These are phyloP conservation scores for Thermoascus crustaceus DNA, from an alignment of 2,329 filamentous ascomycete species.

Conservation along the genomic window DNA sequence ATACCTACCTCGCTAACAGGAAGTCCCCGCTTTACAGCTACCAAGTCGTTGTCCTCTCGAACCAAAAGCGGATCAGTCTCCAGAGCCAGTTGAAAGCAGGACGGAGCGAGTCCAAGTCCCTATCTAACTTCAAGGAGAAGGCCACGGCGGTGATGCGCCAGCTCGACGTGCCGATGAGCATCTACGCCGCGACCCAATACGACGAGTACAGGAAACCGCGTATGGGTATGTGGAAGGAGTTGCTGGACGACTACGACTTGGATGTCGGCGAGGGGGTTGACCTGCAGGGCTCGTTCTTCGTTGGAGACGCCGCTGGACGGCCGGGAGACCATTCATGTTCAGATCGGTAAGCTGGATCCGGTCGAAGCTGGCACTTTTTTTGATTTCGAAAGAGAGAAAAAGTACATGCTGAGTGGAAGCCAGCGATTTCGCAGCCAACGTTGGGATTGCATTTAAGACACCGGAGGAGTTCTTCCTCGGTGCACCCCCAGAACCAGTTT, in stretches of 20 bases:
- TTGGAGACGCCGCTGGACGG: slow-evolving; percentile 70
- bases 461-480: slow-evolving; percentile 87
- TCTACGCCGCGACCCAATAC: slow-evolving; percentile 80
- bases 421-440: slow-evolving; percentile 77
- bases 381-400: not conserved
- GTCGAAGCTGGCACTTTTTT: no score
- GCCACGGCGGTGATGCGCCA: slow-evolving; percentile 59
- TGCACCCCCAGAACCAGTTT: slow-evolving; percentile 57
- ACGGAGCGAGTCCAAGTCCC: slow-evolving; percentile 58
- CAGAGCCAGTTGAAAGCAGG: slow-evolving; percentile 64
- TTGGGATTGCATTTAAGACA: slow-evolving; percentile 71
- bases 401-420: slow-evolving; percentile 11
- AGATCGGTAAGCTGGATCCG: slow-evolving; percentile 52
- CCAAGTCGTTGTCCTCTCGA: slow-evolving; percentile 71
- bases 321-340: slow-evolving; percentile 52
- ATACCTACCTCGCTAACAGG: not conserved
- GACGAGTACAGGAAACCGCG: slow-evolving; percentile 83
- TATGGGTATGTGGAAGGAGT: slow-evolving; percentile 75
- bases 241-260: slow-evolving; percentile 55
- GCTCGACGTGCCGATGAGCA: slow-evolving; percentile 59
- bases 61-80: slow-evolving; percentile 76
- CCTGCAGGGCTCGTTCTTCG: slow-evolving; percentile 64
- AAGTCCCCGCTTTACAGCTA: slow-evolving; percentile 46
- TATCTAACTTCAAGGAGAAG: slow-evolving; percentile 77
- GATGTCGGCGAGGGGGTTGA: slow-evolving; percentile 54